phyloP scores from a whole-genome alignment of 768 basidiomycete species.

The Mrakia frigida region DNA sequence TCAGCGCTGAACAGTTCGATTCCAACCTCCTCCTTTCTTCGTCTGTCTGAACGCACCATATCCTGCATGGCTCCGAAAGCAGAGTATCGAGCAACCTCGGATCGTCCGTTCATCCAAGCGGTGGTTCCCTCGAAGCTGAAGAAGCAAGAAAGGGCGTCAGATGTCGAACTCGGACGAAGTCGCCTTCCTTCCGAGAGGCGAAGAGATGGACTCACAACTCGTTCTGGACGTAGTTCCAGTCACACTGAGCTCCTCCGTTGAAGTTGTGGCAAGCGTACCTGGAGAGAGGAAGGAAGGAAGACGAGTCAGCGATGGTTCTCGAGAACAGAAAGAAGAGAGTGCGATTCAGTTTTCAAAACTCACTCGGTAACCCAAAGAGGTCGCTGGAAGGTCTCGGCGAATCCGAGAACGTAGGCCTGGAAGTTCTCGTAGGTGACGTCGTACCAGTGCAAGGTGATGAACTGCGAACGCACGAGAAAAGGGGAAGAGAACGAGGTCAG shows the following conservation, averaged over 20 bases:
- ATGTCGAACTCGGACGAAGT: background rate
- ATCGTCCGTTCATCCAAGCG: constrained; percentile 19
- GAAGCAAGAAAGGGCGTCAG: background rate
- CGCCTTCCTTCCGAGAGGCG: background rate
- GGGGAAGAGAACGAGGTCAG: background rate
- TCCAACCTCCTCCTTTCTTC: too few species aligned
- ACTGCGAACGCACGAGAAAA: background rate
- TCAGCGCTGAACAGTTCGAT: too few species aligned
- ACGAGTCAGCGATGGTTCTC: background rate
- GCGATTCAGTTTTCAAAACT: background rate
- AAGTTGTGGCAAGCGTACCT: constrained; percentile 44
- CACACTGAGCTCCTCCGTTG: constrained; percentile 44
- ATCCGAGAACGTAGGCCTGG: constrained; percentile 30
- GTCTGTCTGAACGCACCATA: background rate
- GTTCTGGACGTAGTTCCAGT: constrained; percentile 20
- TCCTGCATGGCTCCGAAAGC: constrained; percentile 30
- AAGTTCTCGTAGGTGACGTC: constrained; percentile 32
- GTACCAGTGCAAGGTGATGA: constrained; percentile 31
- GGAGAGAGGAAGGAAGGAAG: background rate
- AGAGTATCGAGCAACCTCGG: constrained; percentile 27
- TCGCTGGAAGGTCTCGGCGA: constrained; percentile 16
- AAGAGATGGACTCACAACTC: background rate
- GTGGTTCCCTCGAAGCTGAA: constrained; percentile 30
- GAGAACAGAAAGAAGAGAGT: background rate
- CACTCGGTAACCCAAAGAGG: constrained; percentile 28